phyloP scores from a whole-genome alignment of 1,284 basidiomycete genomes.

The Naganishia liquefaciens region DNA sequence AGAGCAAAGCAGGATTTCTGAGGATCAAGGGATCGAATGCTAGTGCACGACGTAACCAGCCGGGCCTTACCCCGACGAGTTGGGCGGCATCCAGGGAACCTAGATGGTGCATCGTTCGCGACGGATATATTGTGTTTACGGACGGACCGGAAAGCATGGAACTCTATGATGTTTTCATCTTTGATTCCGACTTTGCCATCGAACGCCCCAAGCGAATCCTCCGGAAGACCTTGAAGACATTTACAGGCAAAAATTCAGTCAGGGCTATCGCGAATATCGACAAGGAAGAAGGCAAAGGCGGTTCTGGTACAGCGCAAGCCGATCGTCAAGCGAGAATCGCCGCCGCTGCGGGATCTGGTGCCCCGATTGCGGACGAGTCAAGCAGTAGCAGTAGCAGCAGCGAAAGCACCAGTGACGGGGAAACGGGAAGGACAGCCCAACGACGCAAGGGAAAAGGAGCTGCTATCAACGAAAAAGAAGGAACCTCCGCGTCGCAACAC shows the following conservation, averaged over 20 bases:
- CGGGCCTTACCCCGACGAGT: slow-evolving; percentile 50
- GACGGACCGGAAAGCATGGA: slow-evolving; percentile 81
- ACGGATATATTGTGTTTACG: slow-evolving; percentile 86
- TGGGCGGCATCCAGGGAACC: slow-evolving; percentile 72
- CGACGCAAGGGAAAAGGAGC: slow-evolving; percentile 13
- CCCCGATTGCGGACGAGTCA: slow-evolving; percentile 7
- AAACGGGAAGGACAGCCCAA: background rate
- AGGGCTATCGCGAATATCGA: slow-evolving; percentile 29
- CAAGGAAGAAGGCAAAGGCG: slow-evolving; percentile 28
- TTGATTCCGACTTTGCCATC: slow-evolving; percentile 87
- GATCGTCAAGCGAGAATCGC: slow-evolving; percentile 28
- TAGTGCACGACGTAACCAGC: slow-evolving; percentile 56
- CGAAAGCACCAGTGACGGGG: slow-evolving; percentile 9
- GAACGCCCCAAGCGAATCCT: slow-evolving; percentile 58
- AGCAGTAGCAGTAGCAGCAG: slow-evolving; percentile 15
- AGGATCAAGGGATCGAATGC: slow-evolving; percentile 56
- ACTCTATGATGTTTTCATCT: slow-evolving; percentile 90
- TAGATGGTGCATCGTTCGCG: slow-evolving; percentile 91
- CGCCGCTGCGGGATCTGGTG: slow-evolving; percentile 33
- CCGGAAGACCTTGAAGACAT: slow-evolving; percentile 46
- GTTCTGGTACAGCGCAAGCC: slow-evolving; percentile 11
- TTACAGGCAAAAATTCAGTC: slow-evolving; percentile 38
- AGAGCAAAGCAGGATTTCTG: slow-evolving; percentile 85
- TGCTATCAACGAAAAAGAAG: slow-evolving; percentile 29
- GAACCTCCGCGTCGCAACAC: slow-evolving; percentile 61